These are phyloP conservation scores for Neospermospora avenae DNA, from an alignment of 2,329 filamentous ascomycete genomes.

Conservation along the genomic window DNA sequence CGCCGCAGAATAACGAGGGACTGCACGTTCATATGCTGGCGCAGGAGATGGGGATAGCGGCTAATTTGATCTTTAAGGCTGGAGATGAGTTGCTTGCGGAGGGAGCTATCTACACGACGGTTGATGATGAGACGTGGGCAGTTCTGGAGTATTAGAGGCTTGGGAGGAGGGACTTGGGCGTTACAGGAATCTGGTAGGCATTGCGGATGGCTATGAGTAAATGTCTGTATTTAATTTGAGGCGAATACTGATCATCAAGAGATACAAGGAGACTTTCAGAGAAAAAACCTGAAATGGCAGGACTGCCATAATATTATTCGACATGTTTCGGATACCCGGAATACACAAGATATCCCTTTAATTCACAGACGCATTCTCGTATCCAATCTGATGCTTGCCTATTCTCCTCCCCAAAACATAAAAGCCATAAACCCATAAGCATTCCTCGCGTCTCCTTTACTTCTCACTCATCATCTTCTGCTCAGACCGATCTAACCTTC, in stretches of 20 bases:
- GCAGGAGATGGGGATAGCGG: slow-evolving; percentile 58
- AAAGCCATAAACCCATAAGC: too few species aligned
- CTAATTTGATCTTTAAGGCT: slow-evolving; percentile 69
- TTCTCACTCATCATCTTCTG: neutral
- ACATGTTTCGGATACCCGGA: too few species aligned
- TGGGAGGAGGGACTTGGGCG: slow-evolving; percentile 15
- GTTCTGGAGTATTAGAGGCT: slow-evolving; percentile 63
- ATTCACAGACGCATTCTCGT: slow-evolving; percentile 2
- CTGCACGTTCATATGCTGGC: slow-evolving; percentile 78
- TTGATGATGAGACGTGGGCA: slow-evolving; percentile 91
- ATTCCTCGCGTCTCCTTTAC: neutral
- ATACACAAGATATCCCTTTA: neutral
- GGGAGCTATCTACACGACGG: slow-evolving; percentile 82
- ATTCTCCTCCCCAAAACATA: too few species aligned
- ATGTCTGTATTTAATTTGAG: slow-evolving; percentile 6
- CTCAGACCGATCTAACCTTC: slow-evolving; percentile 6
- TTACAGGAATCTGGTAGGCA: slow-evolving; percentile 17
- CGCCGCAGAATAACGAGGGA: slow-evolving; percentile 75
- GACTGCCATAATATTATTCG: too few species aligned
- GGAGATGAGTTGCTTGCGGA: slow-evolving; percentile 73
- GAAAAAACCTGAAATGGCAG: neutral
- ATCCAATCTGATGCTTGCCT: neutral
- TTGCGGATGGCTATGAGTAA: slow-evolving; percentile 15
- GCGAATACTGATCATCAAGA: slow-evolving; percentile 5
- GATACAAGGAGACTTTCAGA: neutral